A percentile compares a stretch with the other conserved stretches of the same genome.
phyloP scores from a whole-genome alignment of 768 basidiomycete species.

The Stropharia rugosoannulata region DNA sequence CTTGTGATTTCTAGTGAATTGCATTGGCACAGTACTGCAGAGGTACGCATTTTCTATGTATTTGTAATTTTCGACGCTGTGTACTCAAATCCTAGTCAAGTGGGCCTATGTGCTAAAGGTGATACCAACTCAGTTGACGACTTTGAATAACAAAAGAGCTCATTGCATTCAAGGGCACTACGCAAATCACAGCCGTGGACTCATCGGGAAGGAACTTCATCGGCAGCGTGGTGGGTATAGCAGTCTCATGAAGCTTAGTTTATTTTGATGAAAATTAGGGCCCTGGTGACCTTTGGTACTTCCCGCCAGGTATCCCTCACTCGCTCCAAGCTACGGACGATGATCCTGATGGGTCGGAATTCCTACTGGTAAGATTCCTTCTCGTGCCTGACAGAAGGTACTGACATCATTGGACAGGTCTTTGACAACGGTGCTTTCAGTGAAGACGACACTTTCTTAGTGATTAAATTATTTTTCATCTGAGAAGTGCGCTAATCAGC shows the following conservation, averaged over 20 bases:
- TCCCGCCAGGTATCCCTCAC: slow-evolving; percentile 56
- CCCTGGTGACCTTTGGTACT: slow-evolving; percentile 53
- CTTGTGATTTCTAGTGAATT: slow-evolving; percentile 37
- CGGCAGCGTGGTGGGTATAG: slow-evolving; percentile 42
- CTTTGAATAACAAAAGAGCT: not conserved
- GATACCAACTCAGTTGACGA: not conserved
- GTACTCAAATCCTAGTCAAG: slow-evolving; percentile 13
- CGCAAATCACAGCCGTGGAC: slow-evolving; percentile 48
- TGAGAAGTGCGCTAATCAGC: not conserved
- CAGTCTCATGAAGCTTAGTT: not conserved
- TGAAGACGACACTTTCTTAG: slow-evolving; percentile 47
- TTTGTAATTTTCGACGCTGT: not conserved
- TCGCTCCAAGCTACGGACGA: slow-evolving; percentile 51
- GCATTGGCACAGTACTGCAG: slow-evolving; percentile 53
- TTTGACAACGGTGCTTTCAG: slow-evolving; percentile 41
- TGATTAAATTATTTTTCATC: slow-evolving; percentile 1
- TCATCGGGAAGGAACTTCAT: slow-evolving; percentile 51
- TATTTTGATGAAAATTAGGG: slow-evolving; percentile 7
- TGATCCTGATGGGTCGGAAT: slow-evolving; percentile 47
- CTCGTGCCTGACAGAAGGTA: not conserved
- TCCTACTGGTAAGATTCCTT: slow-evolving; percentile 34
- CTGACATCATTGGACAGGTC: slow-evolving; percentile 13
- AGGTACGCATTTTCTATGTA: slow-evolving; percentile 23
- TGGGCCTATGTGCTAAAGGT: slow-evolving; percentile 54
- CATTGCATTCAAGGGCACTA: slow-evolving; percentile 30